Percentiles rank a stretch among this genome's conserved stretches.
phyloP scores from a whole-genome alignment of 78 protist species.

The Dictyostelium brefeldianum region DNA sequence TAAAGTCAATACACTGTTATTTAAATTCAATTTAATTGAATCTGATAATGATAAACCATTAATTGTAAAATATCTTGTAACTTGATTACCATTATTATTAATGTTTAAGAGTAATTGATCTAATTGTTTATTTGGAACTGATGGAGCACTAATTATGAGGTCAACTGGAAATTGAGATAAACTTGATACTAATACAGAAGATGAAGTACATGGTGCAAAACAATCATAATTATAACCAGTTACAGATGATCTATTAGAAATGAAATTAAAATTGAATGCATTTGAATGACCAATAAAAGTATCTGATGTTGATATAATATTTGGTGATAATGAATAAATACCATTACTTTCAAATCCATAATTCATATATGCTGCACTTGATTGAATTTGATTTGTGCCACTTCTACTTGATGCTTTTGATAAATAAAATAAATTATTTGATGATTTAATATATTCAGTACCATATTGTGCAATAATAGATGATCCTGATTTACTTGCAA shows the following conservation, averaged over 20 bases:
- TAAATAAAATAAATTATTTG: background rate
- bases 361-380: background rate
- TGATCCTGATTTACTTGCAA: background rate
- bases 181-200: background rate
- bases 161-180: background rate
- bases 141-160: background rate
- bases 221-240: constrained; percentile 2
- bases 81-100: background rate
- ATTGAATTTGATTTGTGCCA: background rate
- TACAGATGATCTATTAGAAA: background rate
- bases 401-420: background rate
- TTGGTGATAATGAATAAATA: background rate
- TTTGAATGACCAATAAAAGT: background rate
- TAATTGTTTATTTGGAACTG: background rate
- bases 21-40: background rate
- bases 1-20: background rate
- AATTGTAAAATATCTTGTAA: background rate
- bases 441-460: background rate
- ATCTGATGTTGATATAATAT: background rate
- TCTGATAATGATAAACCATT: background rate
- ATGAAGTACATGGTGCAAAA: background rate
- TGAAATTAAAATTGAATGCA: constrained; percentile 4
- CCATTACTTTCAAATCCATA: background rate
- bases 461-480: background rate
- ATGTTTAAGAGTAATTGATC: background rate